Conservation (phyloP, 2,329 filamentous ascomycete genomes). For the Myriosclerotinia duriaeana region DNA sequence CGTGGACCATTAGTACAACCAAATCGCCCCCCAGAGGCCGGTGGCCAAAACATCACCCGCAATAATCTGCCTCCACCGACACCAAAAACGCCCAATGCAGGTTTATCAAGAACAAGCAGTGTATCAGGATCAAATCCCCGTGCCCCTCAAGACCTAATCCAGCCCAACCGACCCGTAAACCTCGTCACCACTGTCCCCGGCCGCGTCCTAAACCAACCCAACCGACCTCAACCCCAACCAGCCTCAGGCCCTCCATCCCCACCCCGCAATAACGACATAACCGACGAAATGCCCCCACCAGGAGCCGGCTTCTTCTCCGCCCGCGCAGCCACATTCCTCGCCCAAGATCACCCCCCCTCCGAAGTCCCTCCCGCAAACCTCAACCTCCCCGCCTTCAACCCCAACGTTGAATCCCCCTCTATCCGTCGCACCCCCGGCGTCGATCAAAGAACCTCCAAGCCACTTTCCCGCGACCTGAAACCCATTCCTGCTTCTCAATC, state of each 20-base stretch:
- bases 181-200: conserved; percentile 30
- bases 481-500: conserved; percentile 47
- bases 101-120: conserved; percentile 35
- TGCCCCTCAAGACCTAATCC: conserved; percentile 28
- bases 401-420: conserved; percentile 74
- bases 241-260: conserved; percentile 32
- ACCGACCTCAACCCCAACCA: conserved; percentile 29
- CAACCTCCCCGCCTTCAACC: conserved; percentile 63
- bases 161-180: conserved; percentile 25
- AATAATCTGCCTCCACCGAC: conserved; percentile 30
- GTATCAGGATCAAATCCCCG: conserved; percentile 29
- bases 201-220: conserved; percentile 39
- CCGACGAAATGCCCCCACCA: conserved; percentile 31
- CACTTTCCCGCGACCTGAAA: conserved; percentile 59
- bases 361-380: conserved; percentile 45
- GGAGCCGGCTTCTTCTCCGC: conserved; percentile 66
- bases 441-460: conserved; percentile 74
- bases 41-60: conserved; percentile 20
- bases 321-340: conserved; percentile 58
- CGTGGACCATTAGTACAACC: conserved; percentile 35
- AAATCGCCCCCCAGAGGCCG: conserved; percentile 34
- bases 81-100: conserved; percentile 39
- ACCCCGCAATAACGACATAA: conserved; percentile 26
- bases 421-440: conserved; percentile 87
- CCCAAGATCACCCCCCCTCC: conserved; percentile 41